A percentile compares a stretch with the other conserved stretches of the same genome.
phyloP scores from a whole-genome alignment of 2,329 filamentous ascomycete species.

The Fusarium paranaense region DNA sequence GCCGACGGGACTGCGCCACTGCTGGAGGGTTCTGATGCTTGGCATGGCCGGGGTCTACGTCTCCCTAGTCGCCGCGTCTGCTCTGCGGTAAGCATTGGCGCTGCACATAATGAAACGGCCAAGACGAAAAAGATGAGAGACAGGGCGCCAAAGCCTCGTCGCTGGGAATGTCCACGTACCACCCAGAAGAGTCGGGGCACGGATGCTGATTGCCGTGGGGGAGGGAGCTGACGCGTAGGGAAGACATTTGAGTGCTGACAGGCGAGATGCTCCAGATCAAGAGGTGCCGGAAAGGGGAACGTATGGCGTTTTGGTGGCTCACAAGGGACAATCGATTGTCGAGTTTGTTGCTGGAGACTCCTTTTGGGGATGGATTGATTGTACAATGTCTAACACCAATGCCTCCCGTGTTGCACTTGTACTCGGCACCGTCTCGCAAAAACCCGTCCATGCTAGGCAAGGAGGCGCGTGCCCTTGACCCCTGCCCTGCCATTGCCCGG shows the following conservation, averaged over 20 bases:
- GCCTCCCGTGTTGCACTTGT: neutral
- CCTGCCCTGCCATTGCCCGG: conserved; percentile 17
- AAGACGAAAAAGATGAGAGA: conserved; percentile 10
- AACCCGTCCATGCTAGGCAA: conserved; percentile 17
- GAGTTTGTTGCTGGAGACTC: neutral
- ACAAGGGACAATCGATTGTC: neutral
- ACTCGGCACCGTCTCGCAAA: neutral
- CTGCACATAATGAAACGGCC: conserved; percentile 20
- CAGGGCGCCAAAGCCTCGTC: neutral
- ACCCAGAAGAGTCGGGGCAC: neutral
- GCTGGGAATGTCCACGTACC: neutral
- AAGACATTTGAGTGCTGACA: neutral
- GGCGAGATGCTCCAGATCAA: neutral
- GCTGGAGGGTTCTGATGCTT: neutral
- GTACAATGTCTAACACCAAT: conserved; percentile 7
- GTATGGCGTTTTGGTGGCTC: neutral
- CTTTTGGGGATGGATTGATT: neutral
- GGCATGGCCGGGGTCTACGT: conserved; percentile 2
- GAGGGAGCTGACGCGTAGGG: conserved; percentile 13
- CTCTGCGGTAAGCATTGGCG: conserved; percentile 15
- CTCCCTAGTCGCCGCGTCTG: neutral
- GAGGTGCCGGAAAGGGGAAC: neutral
- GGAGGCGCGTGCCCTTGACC: conserved; percentile 28
- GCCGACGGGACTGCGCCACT: conserved; percentile 14
- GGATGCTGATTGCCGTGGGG: conserved; percentile 21